Percentiles rank a stretch among this genome's conserved stretches.
Evolutionary conservation across 257 asterid species (phyloP).

Genomic region (Buddleja alternifolia): DNA sequence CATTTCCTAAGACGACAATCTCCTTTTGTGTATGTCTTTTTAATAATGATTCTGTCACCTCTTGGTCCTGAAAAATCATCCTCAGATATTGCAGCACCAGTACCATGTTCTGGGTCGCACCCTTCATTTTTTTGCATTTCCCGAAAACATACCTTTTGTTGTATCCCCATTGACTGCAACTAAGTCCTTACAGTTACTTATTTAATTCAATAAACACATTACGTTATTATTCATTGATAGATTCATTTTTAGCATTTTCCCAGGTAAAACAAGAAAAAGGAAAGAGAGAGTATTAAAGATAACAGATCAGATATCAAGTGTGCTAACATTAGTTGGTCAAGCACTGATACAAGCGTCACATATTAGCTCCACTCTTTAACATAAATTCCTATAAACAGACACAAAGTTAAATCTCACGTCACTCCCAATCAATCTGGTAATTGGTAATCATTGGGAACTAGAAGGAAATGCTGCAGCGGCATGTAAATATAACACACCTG

Average conservation of each 20-base stretch:
- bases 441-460: constrained; percentile 9
- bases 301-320: no score
- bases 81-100: constrained; percentile 37
- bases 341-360: neutral
- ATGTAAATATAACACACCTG: no score
- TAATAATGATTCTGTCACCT: constrained; percentile 46
- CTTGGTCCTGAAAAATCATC: constrained; percentile 43
- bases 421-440: no score
- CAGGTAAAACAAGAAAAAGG: neutral
- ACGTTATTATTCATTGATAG: neutral
- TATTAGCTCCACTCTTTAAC: neutral
- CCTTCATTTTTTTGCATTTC: constrained; percentile 41
- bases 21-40: constrained; percentile 57
- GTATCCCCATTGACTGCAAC: constrained; percentile 51
- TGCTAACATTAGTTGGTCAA: no score
- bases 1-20: constrained; percentile 50
- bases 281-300: no score
- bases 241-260: neutral
- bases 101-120: constrained; percentile 42
- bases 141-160: constrained; percentile 30
- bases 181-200: constrained; percentile 6
- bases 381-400: neutral
- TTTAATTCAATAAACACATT: neutral
- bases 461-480: constrained; percentile 16
- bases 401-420: no score